Evolutionary conservation across 768 basidiomycete species (phyloP).

Genomic region (Rubroboletus pulcherrimus): DNA sequence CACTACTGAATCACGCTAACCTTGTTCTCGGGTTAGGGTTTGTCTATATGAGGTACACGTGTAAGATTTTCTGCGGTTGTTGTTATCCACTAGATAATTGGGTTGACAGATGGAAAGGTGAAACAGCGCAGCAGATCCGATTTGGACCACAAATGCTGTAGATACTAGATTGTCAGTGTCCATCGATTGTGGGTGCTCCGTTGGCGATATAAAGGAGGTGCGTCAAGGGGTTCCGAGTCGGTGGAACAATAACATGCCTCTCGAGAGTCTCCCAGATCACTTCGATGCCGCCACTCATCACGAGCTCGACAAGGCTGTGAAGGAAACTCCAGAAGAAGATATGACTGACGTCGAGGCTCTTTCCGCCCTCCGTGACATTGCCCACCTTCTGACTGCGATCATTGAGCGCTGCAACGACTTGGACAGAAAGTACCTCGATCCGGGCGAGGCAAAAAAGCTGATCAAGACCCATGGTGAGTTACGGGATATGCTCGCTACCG

Average conservation of each 20-base stretch:
- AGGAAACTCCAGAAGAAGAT: no score
- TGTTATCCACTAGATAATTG: neutral
- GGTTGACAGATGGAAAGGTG: neutral
- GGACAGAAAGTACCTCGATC: neutral
- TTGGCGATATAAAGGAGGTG: neutral
- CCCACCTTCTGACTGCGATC: no score
- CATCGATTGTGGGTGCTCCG: neutral
- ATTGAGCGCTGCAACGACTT: no score
- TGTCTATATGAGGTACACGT: neutral
- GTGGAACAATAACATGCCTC: neutral
- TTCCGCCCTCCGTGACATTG: no score
- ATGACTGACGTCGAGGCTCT: no score
- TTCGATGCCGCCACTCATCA: neutral
- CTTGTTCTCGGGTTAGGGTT: slow-evolving; percentile 22
- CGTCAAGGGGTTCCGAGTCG: neutral
- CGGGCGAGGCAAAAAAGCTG: no score
- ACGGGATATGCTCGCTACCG: neutral
- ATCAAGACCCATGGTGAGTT: neutral
- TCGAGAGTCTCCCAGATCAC: neutral
- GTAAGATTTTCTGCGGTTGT: no score
- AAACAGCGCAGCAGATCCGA: neutral
- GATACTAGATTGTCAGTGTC: neutral
- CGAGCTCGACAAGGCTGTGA: neutral
- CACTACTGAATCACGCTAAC: slow-evolving; percentile 25
- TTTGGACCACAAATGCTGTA: neutral